Percentiles rank a stretch among this genome's conserved stretches.
These are phyloP conservation scores for Candolleomyces eurysporus DNA, from an alignment of 768 basidiomycete species.

Conservation along the genomic window DNA sequence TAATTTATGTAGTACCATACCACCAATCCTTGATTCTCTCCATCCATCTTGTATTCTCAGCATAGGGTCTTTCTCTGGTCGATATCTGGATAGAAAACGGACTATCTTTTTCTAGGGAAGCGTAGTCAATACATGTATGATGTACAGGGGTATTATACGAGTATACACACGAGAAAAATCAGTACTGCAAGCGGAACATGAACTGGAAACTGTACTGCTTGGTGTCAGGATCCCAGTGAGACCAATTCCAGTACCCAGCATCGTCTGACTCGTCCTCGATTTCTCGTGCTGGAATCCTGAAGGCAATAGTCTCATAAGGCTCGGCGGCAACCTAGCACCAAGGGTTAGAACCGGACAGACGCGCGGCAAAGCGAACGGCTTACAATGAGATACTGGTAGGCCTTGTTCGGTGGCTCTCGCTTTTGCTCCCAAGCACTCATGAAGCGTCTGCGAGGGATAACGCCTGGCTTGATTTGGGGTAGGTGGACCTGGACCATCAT, in stretches of 20 bases:
- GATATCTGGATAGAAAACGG: background rate
- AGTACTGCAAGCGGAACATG: conserved; percentile 75
- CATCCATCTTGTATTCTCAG: background rate
- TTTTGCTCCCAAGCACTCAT: conserved; percentile 99
- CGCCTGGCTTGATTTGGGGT: conserved; percentile 87
- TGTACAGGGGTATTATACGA: conserved; percentile 11
- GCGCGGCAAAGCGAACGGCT: conserved; percentile 31
- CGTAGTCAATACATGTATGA: conserved; percentile 8
- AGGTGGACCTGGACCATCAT: conserved; percentile 97
- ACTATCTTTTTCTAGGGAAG: background rate
- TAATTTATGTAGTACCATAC: background rate
- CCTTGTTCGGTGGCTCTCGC: conserved; percentile 90
- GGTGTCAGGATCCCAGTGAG: conserved; percentile 99
- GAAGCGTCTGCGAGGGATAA: conserved; percentile 83
- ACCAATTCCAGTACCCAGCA: conserved; percentile 94
- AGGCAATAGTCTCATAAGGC: conserved; percentile 98
- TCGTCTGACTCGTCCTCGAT: conserved; percentile 95
- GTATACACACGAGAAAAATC: conserved; percentile 8
- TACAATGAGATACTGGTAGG: conserved; percentile 96
- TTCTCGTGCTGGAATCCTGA: conserved; percentile 95
- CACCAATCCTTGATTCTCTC: background rate
- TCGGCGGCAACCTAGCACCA: conserved; percentile 88
- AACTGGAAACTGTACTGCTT: conserved; percentile 99
- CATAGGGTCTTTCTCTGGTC: background rate
- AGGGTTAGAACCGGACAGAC: conserved; percentile 20